phyloP scores from a whole-genome alignment of 108 stramenopile genomes.

The Schizochytrium sp. region DNA sequence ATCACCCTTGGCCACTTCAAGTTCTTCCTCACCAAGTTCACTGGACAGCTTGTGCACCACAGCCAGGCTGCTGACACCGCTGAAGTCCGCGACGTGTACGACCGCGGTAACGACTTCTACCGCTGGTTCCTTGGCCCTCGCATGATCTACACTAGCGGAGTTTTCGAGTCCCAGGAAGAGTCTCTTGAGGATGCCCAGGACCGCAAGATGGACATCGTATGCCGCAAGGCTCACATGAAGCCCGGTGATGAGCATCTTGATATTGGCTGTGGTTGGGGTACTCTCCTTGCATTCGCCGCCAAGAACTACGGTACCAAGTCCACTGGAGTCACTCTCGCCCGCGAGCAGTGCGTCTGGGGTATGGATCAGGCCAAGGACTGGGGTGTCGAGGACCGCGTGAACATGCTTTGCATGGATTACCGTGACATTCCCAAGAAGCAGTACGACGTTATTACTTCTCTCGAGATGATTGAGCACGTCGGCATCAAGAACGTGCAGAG shows the following conservation, averaged over 20 bases:
- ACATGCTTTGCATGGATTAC: constrained; percentile 63
- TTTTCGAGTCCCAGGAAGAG: constrained; percentile 63
- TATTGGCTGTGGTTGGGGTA: constrained; percentile 66
- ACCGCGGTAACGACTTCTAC: constrained; percentile 67
- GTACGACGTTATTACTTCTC: constrained; percentile 61
- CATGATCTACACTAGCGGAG: constrained; percentile 64
- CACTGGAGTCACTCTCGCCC: constrained; percentile 63
- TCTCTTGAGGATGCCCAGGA: constrained; percentile 62
- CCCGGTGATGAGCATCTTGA: constrained; percentile 60
- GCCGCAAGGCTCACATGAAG: constrained; percentile 61
- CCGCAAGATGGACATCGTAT: constrained; percentile 65
- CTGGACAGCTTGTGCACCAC: constrained; percentile 59
- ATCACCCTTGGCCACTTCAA: constrained; percentile 49
- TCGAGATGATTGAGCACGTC: constrained; percentile 68
- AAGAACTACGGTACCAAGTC: constrained; percentile 62
- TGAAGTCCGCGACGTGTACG: constrained; percentile 62
- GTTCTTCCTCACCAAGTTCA: constrained; percentile 58
- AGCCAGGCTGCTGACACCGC: constrained; percentile 32
- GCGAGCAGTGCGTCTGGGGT: constrained; percentile 62
- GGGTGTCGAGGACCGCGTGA: constrained; percentile 42
- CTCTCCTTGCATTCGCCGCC: constrained; percentile 59
- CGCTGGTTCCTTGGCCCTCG: constrained; percentile 61
- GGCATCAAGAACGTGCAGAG: constrained; percentile 63
- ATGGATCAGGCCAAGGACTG: constrained; percentile 56
- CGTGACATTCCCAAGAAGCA: constrained; percentile 62